Percentiles rank a stretch among this genome's conserved stretches.
phyloP scores from a whole-genome alignment of 1,284 basidiomycete genomes.

The Lentinula novae-zelandiae region DNA sequence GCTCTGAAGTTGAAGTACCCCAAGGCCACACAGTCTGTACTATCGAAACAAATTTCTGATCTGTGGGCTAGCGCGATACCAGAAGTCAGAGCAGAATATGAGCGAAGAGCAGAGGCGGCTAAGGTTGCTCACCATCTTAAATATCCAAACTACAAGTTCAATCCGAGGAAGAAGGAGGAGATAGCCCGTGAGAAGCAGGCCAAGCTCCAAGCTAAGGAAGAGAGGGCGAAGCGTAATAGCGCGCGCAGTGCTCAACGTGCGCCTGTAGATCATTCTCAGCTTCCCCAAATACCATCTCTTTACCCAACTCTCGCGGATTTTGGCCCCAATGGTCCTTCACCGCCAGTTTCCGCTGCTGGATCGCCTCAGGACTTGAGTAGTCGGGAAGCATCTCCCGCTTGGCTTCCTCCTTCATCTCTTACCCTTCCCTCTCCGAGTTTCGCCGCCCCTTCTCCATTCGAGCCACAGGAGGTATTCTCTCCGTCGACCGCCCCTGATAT shows the following conservation, averaged over 20 bases:
- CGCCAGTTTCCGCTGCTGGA: constrained; percentile 36
- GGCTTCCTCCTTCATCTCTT: constrained; percentile 9
- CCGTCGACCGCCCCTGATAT: neutral
- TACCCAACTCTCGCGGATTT: constrained; percentile 18
- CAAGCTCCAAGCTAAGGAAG: constrained; percentile 39
- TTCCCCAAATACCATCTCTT: constrained; percentile 6
- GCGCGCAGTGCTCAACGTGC: constrained; percentile 15
- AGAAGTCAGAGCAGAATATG: constrained; percentile 57
- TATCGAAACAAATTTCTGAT: constrained; percentile 67
- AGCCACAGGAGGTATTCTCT: neutral
- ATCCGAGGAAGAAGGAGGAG: constrained; percentile 64
- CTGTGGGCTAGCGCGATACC: constrained; percentile 67
- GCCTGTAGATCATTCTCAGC: constrained; percentile 5
- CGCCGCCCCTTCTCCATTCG: neutral
- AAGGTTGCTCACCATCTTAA: constrained; percentile 63
- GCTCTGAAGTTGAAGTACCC: constrained; percentile 25
- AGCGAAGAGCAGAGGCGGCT: constrained; percentile 60
- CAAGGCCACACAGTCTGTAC: constrained; percentile 55
- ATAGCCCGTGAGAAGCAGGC: constrained; percentile 49
- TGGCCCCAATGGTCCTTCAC: constrained; percentile 34
- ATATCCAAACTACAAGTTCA: constrained; percentile 75
- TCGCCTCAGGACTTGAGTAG: constrained; percentile 26
- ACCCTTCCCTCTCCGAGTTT: neutral
- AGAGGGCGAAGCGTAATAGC: constrained; percentile 27
- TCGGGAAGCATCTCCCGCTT: constrained; percentile 8